These are phyloP conservation scores for Trametes sp. DNA, from an alignment of 1,284 basidiomycete species.

Conservation along the genomic window DNA sequence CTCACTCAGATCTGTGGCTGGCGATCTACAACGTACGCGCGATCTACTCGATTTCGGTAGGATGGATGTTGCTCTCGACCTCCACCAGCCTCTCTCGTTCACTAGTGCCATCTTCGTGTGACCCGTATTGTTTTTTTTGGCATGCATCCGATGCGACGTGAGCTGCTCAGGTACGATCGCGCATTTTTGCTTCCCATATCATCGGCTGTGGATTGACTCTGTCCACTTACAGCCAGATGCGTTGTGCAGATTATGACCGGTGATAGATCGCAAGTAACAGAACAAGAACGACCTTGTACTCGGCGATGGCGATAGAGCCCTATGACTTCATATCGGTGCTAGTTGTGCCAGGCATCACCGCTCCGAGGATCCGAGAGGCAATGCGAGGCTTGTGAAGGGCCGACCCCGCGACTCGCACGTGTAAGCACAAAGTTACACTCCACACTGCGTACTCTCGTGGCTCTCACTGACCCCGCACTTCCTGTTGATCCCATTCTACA, in stretches of 20 bases:
- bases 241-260: too few relatives aligned
- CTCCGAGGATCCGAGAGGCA: slow-evolving; percentile 16
- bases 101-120: not conserved
- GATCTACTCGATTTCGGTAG: not conserved
- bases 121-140: too few relatives aligned
- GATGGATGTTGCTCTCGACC: not conserved
- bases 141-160: too few relatives aligned
- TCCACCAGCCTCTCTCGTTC: not conserved
- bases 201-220: too few relatives aligned
- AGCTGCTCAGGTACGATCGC: too few relatives aligned
- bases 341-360: slow-evolving; percentile 4
- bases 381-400: not conserved
- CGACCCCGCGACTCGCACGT: slow-evolving; percentile 10
- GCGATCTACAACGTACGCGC: not conserved
- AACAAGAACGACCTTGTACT: too few relatives aligned
- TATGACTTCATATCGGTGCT: slow-evolving; percentile 13
- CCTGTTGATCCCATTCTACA: not conserved
- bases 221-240: too few relatives aligned
- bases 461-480: not conserved
- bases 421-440: not conserved
- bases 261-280: too few relatives aligned
- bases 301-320: not conserved
- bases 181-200: too few relatives aligned
- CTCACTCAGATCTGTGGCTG: slow-evolving; percentile 1
- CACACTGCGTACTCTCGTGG: not conserved